Conservation (phyloP, 2,329 filamentous ascomycete species). For the Venturia effusa region DNA sequence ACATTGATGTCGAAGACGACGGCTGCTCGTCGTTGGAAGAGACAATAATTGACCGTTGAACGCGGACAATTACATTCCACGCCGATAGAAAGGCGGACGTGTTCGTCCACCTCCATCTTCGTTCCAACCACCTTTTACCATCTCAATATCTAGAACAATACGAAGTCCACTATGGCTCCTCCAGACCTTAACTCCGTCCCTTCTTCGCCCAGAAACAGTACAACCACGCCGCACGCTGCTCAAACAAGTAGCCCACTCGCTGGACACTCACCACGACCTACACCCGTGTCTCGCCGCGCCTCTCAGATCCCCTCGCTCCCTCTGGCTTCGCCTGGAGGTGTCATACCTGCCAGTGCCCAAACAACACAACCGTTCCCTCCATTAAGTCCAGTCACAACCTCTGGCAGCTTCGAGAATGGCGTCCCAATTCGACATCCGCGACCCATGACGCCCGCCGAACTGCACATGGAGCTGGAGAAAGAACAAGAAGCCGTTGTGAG, state of each 20-base stretch:
- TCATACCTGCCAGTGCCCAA: conserved; percentile 15
- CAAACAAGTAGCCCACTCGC: conserved; percentile 19
- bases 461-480: conserved; percentile 83
- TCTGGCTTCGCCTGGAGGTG: conserved; percentile 26
- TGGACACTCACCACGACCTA: conserved; percentile 23
- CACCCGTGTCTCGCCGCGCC: conserved; percentile 29
- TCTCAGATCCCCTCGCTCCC: conserved; percentile 34
- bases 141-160: background rate
- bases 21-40: background rate
- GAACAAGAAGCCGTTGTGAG: conserved; percentile 85
- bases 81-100: background rate
- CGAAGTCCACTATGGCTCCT: conserved; percentile 14
- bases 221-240: conserved; percentile 16
- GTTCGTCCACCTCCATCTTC: background rate
- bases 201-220: conserved; percentile 23
- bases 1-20: background rate
- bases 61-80: background rate
- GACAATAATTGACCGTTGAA: background rate
- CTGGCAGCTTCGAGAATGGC: conserved; percentile 16
- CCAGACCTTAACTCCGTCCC: conserved; percentile 38
- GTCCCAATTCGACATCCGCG: conserved; percentile 72
- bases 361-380: conserved; percentile 26
- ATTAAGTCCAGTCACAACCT: conserved; percentile 22
- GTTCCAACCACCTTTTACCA: background rate
- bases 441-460: conserved; percentile 76